These are phyloP conservation scores for Cenchrus fungigraminus DNA, from an alignment of 176 grass and related monocot genomes.

Conservation along the genomic window DNA sequence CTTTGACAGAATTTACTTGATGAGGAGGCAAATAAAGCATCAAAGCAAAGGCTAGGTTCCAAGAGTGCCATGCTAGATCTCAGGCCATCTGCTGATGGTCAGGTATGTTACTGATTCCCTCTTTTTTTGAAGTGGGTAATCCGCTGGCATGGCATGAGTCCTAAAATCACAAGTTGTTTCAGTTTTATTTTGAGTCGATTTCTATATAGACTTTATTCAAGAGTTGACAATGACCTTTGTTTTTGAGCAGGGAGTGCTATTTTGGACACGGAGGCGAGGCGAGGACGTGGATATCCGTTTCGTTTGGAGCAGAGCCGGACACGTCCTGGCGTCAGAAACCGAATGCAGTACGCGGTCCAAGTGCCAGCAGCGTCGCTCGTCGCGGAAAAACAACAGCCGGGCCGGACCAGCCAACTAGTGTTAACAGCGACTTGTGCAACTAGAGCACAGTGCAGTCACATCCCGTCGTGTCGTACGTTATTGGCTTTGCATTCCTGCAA, in stretches of 20 bases:
- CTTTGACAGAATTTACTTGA: conserved; percentile 84
- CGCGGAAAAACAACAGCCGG: neutral
- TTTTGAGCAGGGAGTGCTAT: too few relatives aligned
- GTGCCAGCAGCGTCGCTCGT: neutral
- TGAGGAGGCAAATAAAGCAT: conserved; percentile 60
- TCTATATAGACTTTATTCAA: too few relatives aligned
- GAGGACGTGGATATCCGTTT: too few relatives aligned
- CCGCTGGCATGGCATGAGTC: too few relatives aligned
- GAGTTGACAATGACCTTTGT: too few relatives aligned
- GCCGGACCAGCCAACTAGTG: neutral
- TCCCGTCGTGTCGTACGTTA: neutral
- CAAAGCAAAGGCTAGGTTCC: conserved; percentile 82
- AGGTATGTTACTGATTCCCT: conserved; percentile 60
- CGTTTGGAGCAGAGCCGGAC: neutral
- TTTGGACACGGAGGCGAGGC: too few relatives aligned
- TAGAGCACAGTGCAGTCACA: neutral
- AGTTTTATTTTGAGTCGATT: too few relatives aligned
- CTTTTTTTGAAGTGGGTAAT: too few relatives aligned
- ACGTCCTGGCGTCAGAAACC: too few relatives aligned
- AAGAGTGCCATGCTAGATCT: conserved; percentile 90
- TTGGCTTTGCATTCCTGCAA: neutral
- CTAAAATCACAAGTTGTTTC: too few relatives aligned
- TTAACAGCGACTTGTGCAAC: neutral
- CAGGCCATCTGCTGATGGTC: conserved; percentile 80
- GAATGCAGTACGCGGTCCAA: neutral